These are phyloP conservation scores for Fusarium cyanostomum DNA, from an alignment of 2,329 filamentous ascomycete species.

Conservation along the genomic window DNA sequence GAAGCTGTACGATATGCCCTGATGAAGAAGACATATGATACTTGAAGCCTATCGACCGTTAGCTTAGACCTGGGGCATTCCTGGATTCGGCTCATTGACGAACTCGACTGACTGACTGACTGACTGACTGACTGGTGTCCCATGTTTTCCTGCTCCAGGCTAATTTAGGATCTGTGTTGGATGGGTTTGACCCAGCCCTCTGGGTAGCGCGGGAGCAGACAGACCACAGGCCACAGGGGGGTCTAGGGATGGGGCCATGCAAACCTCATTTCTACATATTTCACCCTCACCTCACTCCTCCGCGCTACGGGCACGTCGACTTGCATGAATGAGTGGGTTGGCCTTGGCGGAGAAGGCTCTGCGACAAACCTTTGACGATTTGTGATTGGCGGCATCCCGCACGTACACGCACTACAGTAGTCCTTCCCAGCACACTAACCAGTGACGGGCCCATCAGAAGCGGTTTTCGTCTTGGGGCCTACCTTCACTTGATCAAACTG, in stretches of 20 bases:
- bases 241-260: conserved; percentile 35
- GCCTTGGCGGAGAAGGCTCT: background rate
- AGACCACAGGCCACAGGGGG: too few species aligned
- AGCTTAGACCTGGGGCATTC: too few species aligned
- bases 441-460: too few species aligned
- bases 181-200: conserved; percentile 36
- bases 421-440: too few species aligned
- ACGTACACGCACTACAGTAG: background rate
- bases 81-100: too few species aligned
- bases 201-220: conserved; percentile 37
- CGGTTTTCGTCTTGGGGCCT: too few species aligned
- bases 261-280: conserved; percentile 37
- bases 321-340: conserved; percentile 27
- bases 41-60: too few species aligned
- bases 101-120: too few species aligned
- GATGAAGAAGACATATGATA: too few species aligned
- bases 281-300: conserved; percentile 19
- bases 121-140: background rate
- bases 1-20: too few species aligned
- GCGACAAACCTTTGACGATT: background rate
- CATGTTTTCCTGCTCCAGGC: background rate
- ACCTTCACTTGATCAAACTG: too few species aligned
- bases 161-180: conserved; percentile 21
- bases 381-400: conserved; percentile 21
- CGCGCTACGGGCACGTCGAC: conserved; percentile 1